phyloP scores from a whole-genome alignment of 2,329 filamentous ascomycete genomes.

The Microdochium bolleyi region DNA sequence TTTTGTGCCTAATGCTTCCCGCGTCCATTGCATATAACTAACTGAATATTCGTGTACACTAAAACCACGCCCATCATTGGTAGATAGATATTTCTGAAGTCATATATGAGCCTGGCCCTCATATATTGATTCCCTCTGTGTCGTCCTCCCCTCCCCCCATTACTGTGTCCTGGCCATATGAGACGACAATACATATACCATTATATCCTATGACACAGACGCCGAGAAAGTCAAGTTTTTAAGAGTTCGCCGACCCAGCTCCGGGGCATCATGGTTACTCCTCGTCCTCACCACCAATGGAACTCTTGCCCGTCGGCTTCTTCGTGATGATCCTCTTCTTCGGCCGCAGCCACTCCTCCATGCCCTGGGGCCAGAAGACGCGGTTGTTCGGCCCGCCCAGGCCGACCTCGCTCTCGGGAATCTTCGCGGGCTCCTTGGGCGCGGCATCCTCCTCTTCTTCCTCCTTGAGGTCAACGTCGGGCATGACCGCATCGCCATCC shows the following conservation, averaged over 20 bases:
- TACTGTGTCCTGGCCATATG: no score
- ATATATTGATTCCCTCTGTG: no score
- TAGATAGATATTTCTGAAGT: no score
- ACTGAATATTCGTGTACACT: no score
- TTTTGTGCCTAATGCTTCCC: no score
- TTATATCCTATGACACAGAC: no score
- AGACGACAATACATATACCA: no score
- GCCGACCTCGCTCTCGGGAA: conserved; percentile 62
- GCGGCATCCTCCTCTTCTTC: conserved; percentile 31
- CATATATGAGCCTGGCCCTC: no score
- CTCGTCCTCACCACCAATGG: conserved; percentile 18
- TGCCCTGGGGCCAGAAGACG: conserved; percentile 85
- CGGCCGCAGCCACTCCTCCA: conserved; percentile 84
- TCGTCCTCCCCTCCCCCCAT: no score
- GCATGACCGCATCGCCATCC: conserved; percentile 29
- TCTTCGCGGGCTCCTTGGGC: conserved; percentile 27
- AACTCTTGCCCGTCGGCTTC: conserved; percentile 26
- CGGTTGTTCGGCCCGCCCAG: conserved; percentile 80
- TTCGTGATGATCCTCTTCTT: conserved; percentile 63
- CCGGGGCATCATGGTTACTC: conserved; percentile 21
- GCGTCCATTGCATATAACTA: no score
- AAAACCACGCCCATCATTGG: no score
- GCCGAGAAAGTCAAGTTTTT: no score
- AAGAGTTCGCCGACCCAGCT: background rate
- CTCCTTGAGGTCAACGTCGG: conserved; percentile 25